These are phyloP conservation scores for Raddia distichophylla DNA, from an alignment of 176 grass and related monocot genomes.

Conservation along the genomic window DNA sequence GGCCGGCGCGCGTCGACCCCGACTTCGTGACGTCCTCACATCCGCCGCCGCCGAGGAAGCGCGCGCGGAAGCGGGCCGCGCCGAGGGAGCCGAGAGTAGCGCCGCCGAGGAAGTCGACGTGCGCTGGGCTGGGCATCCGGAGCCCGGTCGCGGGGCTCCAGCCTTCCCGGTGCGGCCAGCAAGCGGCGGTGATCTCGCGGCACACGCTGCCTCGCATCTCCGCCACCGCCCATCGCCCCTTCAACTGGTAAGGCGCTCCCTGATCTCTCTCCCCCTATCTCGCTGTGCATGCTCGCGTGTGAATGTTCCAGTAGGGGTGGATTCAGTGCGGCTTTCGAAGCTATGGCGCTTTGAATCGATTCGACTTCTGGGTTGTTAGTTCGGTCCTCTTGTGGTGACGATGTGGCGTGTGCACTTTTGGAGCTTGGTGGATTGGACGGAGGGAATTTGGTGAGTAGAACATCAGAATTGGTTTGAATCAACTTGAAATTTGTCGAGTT, in stretches of 20 bases:
- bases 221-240: slow-evolving; percentile 50
- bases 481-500: slow-evolving; percentile 1
- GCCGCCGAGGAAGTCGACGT: slow-evolving; percentile 28
- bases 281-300: background rate
- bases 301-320: background rate
- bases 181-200: slow-evolving; percentile 27
- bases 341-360: background rate
- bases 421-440: slow-evolving; percentile 1
- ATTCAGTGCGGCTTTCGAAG: background rate
- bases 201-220: slow-evolving; percentile 45
- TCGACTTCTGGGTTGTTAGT: slow-evolving; percentile 6
- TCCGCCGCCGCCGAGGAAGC: slow-evolving; percentile 36
- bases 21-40: slow-evolving; percentile 53
- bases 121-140: slow-evolving; percentile 19
- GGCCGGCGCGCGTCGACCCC: slow-evolving; percentile 41
- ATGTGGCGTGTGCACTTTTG: background rate
- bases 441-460: background rate
- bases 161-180: slow-evolving; percentile 30
- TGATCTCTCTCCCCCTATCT: background rate
- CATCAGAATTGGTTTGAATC: background rate
- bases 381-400: background rate
- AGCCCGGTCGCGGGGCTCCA: slow-evolving; percentile 40
- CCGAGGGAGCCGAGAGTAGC: background rate
- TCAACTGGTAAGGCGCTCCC: slow-evolving; percentile 57
- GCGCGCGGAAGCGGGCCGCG: slow-evolving; percentile 23